A percentile compares a stretch with the other conserved stretches of the same genome.
Evolutionary conservation across 805 yeast genomes (phyloP).

Genomic region (Jamesozyma rosinii): DNA sequence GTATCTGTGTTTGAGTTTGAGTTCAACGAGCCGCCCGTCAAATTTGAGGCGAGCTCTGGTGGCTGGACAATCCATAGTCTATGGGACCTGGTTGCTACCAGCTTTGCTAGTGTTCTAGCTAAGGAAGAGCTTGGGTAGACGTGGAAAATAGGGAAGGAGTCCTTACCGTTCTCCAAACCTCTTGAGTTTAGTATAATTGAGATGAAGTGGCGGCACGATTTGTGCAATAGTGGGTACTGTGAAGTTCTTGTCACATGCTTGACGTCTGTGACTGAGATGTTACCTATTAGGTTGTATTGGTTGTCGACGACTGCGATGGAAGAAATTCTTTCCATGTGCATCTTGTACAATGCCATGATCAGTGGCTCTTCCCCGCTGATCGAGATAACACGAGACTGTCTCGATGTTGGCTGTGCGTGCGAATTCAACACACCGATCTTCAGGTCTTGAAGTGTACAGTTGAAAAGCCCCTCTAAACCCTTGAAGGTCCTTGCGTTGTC

Average conservation of each 20-base stretch:
- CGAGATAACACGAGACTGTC: slow-evolving; percentile 53
- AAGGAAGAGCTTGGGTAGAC: slow-evolving; percentile 71
- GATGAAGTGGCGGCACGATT: slow-evolving; percentile 79
- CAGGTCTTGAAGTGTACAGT: slow-evolving; percentile 58
- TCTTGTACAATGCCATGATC: slow-evolving; percentile 75
- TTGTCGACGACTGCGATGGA: slow-evolving; percentile 89
- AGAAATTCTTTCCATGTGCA: slow-evolving; percentile 77
- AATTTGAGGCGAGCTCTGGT: slow-evolving; percentile 31
- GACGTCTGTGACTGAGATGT: slow-evolving; percentile 91
- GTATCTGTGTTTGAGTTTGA: background rate
- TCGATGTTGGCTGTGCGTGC: slow-evolving; percentile 30
- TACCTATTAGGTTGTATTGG: slow-evolving; percentile 68
- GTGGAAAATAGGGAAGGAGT: slow-evolving; percentile 93
- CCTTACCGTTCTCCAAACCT: slow-evolving; percentile 80
- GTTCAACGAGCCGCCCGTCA: slow-evolving; percentile 6
- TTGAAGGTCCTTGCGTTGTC: slow-evolving; percentile 85
- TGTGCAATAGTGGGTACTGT: slow-evolving; percentile 71
- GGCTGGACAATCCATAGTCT: slow-evolving; percentile 78
- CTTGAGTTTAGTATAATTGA: slow-evolving; percentile 77
- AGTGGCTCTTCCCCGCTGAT: slow-evolving; percentile 80
- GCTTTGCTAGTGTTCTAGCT: slow-evolving; percentile 83
- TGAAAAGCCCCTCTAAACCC: slow-evolving; percentile 64
- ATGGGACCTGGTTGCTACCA: slow-evolving; percentile 92
- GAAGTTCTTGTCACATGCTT: slow-evolving; percentile 79
- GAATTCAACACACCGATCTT: slow-evolving; percentile 56